Percentiles rank a stretch among this genome's conserved stretches.
phyloP scores from a whole-genome alignment of 495 filamentous ascomycete species.

The Acidomyces sp. region DNA sequence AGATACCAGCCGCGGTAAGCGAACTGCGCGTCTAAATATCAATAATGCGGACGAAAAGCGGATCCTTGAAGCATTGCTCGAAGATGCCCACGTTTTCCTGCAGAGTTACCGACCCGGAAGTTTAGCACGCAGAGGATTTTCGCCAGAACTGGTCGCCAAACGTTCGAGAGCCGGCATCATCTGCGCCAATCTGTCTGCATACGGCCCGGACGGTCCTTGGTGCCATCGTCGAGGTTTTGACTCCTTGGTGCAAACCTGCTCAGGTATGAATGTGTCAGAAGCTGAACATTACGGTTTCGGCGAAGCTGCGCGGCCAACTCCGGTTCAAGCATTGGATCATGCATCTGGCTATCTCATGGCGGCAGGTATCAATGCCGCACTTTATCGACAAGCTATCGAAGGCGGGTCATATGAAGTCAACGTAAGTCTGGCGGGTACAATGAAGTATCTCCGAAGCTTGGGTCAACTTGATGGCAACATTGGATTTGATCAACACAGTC shows the following conservation, averaged over 20 bases:
- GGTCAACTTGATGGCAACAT: slow-evolving; percentile 15
- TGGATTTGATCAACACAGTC: too few species aligned
- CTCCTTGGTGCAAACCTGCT: slow-evolving; percentile 23
- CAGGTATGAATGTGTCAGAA: slow-evolving; percentile 26
- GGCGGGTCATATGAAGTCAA: slow-evolving; percentile 22
- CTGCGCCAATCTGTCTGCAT: slow-evolving; percentile 21
- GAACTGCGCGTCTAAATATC: slow-evolving; percentile 23
- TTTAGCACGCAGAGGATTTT: slow-evolving; percentile 21
- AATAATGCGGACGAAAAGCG: slow-evolving; percentile 13
- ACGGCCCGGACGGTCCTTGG: slow-evolving; percentile 22
- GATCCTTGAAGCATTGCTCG: slow-evolving; percentile 18
- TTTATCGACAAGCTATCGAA: slow-evolving; percentile 17
- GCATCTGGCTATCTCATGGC: slow-evolving; percentile 23
- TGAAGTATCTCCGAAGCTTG: slow-evolving; percentile 24
- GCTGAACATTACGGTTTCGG: slow-evolving; percentile 18
- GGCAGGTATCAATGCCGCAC: slow-evolving; percentile 18
- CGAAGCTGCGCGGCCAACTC: slow-evolving; percentile 17
- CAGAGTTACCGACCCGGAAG: slow-evolving; percentile 23
- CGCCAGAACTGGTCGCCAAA: slow-evolving; percentile 10
- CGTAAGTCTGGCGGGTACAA: slow-evolving; percentile 26
- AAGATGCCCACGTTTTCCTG: slow-evolving; percentile 25
- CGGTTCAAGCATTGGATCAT: slow-evolving; percentile 25
- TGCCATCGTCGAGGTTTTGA: slow-evolving; percentile 23
- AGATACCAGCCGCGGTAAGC: slow-evolving; percentile 23
- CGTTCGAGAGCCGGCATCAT: slow-evolving; percentile 17